phyloP scores from a whole-genome alignment of 169 alveolate species.

The Cryptosporidium ubiquitum region DNA sequence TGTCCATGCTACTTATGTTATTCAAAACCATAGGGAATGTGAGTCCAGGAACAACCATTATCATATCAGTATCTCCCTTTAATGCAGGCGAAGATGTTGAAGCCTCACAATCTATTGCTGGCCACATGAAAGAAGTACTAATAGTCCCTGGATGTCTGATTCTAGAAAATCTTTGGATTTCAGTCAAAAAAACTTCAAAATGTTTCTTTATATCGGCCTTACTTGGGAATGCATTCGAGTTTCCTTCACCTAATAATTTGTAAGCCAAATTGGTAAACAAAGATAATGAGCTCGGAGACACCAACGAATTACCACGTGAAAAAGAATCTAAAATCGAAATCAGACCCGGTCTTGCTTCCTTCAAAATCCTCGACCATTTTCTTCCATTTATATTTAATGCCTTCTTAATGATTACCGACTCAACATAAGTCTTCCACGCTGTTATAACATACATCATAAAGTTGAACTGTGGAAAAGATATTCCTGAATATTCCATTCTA shows the following conservation, averaged over 20 bases:
- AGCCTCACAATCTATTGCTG: slow-evolving; percentile 15
- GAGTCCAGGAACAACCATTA: slow-evolving; percentile 34
- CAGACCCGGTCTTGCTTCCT: neutral
- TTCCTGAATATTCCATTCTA: neutral
- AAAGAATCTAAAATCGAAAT: neutral
- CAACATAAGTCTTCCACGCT: slow-evolving; percentile 4
- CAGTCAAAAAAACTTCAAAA: neutral
- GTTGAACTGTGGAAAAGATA: slow-evolving; percentile 30
- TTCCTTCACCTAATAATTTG: neutral
- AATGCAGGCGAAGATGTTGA: neutral
- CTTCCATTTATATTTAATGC: neutral
- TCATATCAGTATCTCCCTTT: neutral
- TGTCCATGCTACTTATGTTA: neutral
- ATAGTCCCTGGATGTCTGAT: slow-evolving; percentile 11
- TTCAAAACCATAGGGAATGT: slow-evolving; percentile 27
- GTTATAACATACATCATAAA: neutral
- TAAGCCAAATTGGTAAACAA: neutral
- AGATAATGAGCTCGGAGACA: neutral
- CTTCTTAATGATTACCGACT: neutral
- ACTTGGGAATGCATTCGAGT: neutral
- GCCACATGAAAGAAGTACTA: slow-evolving; percentile 1
- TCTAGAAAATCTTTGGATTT: slow-evolving; percentile 7
- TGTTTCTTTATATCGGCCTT: neutral
- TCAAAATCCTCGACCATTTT: neutral
- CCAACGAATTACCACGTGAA: neutral